Evolutionary conservation across 2,329 filamentous ascomycete species (phyloP).

Genomic region (Chaetothyriales sp.): DNA sequence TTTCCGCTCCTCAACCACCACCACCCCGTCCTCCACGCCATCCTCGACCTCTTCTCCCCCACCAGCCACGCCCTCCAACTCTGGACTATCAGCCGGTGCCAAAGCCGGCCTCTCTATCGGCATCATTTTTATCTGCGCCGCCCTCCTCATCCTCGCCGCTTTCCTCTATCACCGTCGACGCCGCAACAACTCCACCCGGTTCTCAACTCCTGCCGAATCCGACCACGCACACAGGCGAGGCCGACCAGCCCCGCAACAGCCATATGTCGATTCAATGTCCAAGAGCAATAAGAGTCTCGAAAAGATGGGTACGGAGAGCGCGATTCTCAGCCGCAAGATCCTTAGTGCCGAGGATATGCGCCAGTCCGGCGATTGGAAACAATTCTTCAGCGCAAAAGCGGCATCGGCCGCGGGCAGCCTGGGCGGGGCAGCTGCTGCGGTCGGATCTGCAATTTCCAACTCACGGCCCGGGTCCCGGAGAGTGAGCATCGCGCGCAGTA

Average conservation of each 20-base stretch:
- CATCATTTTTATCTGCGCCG: not conserved
- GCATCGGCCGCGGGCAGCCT: not conserved
- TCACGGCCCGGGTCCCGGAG: not conserved
- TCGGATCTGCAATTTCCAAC: not conserved
- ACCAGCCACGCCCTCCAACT: not conserved
- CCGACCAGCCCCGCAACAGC: not conserved
- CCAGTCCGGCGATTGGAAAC: conserved; percentile 11
- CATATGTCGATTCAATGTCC: not conserved
- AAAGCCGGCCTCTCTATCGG: conserved; percentile 8
- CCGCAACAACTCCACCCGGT: not conserved
- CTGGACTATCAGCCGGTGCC: conserved; percentile 4
- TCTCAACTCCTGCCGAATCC: not conserved
- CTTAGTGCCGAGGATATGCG: conserved; percentile 2
- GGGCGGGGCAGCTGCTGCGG: no score
- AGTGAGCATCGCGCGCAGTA: not conserved
- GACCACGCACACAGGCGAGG: not conserved
- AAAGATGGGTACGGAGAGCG: not conserved
- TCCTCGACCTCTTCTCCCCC: not conserved
- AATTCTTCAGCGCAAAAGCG: conserved; percentile 6
- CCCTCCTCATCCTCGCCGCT: not conserved
- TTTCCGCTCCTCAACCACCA: not conserved
- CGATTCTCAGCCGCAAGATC: not conserved
- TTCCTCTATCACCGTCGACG: not conserved
- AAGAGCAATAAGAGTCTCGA: not conserved
- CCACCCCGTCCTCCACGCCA: not conserved